Base-by-base conservation (phyloP, 192 early-diverging fungal species). In the Oehlia diaphana region DNA sequence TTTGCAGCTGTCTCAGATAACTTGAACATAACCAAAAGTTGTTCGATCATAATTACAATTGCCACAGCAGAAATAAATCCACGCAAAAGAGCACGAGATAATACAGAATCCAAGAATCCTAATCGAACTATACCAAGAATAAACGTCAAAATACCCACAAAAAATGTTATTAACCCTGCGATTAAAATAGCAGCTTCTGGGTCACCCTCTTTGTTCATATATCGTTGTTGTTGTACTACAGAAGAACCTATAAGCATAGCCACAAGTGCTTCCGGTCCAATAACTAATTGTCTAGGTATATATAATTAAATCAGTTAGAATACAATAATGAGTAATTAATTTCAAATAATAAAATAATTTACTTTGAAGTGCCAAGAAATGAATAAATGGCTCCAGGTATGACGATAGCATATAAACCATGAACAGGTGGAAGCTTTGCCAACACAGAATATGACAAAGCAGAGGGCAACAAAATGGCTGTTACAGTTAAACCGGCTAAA, bases 51-150 rank as follows among this genome's bases (percentile, higher is more conserved):
- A 23, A 99, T 90, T 0, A 98, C 96, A 37, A 95, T 83, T 7
- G 96, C 98, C 0, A 97, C 95, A 37, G 96, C 98, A 31, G 95
- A 92, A 64, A 99, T 95, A 80, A 99, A 99, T 19, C 98, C 98
- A 10, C 96, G 90, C 65, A 99, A 81, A n/a, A 98, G 84, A 7
- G 97, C 94, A 72, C 96, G 92, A 12, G 94, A 96, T 77, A 99
- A 90, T 50, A 99, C 92, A 28, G 96, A 97, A 83, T 99, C 98
- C 61, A 99, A 82, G 81, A 99, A 99, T n/a, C 98, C 98, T 19
- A 99, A 88, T 44, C 98, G 91, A 83, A 99, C 94, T 85, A 99
- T 93, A 10, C 98, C 98, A 79, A 99, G 85, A 31, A 93, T 83
- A 83, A 96, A 96, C 5, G 97, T 97, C 76, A 98, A 95, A 12